A percentile compares a stretch with the other conserved stretches of the same genome.
Conservation (phyloP, 495 filamentous ascomycete genomes). For the Corynascus novoguineensis region DNA sequence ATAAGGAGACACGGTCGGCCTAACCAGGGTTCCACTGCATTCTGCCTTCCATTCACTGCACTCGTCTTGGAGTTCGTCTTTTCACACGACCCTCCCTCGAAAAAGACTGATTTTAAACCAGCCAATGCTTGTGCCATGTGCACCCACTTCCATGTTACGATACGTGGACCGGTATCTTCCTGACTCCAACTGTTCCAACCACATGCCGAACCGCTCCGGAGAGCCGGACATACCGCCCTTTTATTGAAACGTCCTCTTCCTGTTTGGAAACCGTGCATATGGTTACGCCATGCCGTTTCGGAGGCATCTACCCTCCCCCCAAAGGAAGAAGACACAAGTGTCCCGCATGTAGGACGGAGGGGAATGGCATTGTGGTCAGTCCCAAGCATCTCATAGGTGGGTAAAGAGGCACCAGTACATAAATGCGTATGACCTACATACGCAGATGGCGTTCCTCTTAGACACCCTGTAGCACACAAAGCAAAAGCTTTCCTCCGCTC, state of each 20-base stretch:
- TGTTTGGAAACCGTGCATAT: too few species aligned
- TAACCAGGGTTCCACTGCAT: conserved; percentile 12
- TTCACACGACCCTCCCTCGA: neutral
- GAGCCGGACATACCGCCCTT: neutral
- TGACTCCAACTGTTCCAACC: neutral
- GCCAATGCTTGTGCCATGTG: conserved; percentile 16
- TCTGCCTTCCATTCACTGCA: neutral
- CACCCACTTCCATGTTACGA: neutral
- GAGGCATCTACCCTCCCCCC: neutral
- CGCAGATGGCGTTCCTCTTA: neutral
- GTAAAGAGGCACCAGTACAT: too few species aligned
- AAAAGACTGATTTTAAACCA: neutral
- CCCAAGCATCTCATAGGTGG: neutral
- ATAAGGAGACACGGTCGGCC: neutral
- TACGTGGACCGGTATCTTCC: neutral
- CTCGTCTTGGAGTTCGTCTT: neutral
- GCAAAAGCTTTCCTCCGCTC: neutral
- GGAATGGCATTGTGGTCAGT: neutral
- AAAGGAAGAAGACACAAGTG: neutral
- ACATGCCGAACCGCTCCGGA: neutral
- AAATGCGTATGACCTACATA: neutral
- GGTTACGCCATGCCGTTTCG: neutral
- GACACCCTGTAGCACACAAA: neutral
- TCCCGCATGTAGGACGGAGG: neutral
- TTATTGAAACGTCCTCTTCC: neutral